These are phyloP conservation scores for Passiflora organensis DNA, from an alignment of 345 rosid species.

Conservation along the genomic window DNA sequence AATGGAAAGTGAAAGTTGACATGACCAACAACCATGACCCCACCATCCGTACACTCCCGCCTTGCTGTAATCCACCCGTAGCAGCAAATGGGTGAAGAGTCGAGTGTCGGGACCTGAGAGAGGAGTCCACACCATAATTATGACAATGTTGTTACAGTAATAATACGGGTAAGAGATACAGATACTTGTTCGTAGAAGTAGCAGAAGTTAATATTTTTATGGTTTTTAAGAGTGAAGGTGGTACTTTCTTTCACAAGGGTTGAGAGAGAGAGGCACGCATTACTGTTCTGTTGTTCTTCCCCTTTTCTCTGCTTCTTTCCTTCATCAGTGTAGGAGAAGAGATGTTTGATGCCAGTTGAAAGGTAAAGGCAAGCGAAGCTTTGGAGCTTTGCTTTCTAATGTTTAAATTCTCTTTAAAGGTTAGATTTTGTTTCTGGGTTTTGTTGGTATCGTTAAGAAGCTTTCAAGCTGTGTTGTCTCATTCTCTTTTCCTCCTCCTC, in stretches of 20 bases:
- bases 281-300: not conserved
- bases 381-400: not conserved
- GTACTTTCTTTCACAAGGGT: not conserved
- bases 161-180: no score
- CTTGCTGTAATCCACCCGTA: slow-evolving; percentile 5
- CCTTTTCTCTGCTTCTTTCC: not conserved
- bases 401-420: not conserved
- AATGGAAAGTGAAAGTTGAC: slow-evolving; percentile 2
- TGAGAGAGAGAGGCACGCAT: not conserved
- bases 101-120: no score
- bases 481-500: no score
- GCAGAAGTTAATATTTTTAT: not conserved
- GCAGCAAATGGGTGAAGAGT: slow-evolving; percentile 1
- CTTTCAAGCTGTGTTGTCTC: not conserved
- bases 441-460: not conserved
- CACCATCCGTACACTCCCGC: not conserved
- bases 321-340: not conserved
- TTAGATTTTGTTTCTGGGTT: slow-evolving; percentile 4
- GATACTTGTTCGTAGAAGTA: not conserved
- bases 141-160: no score
- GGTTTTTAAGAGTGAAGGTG: not conserved
- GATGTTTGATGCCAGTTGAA: not conserved
- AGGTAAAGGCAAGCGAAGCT: not conserved
- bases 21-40: slow-evolving; percentile 5
- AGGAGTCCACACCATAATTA: no score